Conservation (phyloP, 2,329 filamentous ascomycete species). For the Aureobasidium sp. region DNA sequence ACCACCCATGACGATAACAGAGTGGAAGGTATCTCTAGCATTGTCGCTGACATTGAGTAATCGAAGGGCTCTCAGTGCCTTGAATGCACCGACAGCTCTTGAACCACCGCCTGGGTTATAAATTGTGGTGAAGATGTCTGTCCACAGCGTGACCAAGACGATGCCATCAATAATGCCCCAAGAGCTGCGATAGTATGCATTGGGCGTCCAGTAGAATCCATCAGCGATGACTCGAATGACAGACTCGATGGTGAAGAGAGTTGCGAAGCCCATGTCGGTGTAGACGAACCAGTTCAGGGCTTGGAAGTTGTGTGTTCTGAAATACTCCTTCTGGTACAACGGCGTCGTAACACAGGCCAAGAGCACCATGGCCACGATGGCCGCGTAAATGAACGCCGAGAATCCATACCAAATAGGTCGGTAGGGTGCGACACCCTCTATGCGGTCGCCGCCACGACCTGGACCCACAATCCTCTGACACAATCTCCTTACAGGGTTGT, state of each 20-base stretch:
- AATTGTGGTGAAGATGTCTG: slow-evolving; percentile 80
- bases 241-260: slow-evolving; percentile 78
- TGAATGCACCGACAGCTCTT: slow-evolving; percentile 89
- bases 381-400: slow-evolving; percentile 85
- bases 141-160: slow-evolving; percentile 88
- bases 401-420: slow-evolving; percentile 87
- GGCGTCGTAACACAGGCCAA: slow-evolving; percentile 92
- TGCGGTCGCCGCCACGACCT: slow-evolving; percentile 74
- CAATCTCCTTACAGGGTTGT: slow-evolving; percentile 66
- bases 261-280: slow-evolving; percentile 82
- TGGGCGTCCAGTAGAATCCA: slow-evolving; percentile 92
- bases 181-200: slow-evolving; percentile 90
- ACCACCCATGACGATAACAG: slow-evolving; percentile 84
- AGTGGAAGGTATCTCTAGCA: slow-evolving; percentile 92
- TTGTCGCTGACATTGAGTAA: slow-evolving; percentile 94
- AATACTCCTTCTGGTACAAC: slow-evolving; percentile 85
- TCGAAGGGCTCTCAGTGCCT: slow-evolving; percentile 83
- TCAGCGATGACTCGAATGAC: slow-evolving; percentile 90
- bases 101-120: slow-evolving; percentile 76
- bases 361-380: slow-evolving; percentile 96
- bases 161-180: slow-evolving; percentile 95
- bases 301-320: slow-evolving; percentile 50
- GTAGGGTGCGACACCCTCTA: slow-evolving; percentile 84
- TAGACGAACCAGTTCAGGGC: slow-evolving; percentile 87
- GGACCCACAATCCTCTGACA: slow-evolving; percentile 90